phyloP scores from a whole-genome alignment of 192 early-diverging fungal genomes.

The Cladochytrium replicatum region DNA sequence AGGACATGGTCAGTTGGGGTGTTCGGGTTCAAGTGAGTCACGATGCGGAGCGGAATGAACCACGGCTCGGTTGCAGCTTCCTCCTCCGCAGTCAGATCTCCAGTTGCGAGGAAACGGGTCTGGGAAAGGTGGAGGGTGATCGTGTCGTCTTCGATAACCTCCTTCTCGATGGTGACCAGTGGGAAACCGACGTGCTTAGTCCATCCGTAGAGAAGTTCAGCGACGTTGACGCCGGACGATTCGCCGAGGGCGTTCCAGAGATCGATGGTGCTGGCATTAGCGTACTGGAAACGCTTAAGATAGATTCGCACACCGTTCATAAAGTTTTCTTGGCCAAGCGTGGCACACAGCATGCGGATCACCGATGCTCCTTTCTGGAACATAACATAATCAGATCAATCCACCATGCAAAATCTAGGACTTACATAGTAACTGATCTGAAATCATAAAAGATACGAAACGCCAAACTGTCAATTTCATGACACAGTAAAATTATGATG shows the following conservation, averaged over 20 bases:
- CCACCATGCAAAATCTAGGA: too few relatives aligned
- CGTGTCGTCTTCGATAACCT: slow-evolving; percentile 31
- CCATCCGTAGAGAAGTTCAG: slow-evolving; percentile 79
- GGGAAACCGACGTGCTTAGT: slow-evolving; percentile 81
- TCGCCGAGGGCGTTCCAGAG: slow-evolving; percentile 77
- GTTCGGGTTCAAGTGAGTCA: slow-evolving; percentile 28
- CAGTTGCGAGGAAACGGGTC: slow-evolving; percentile 72
- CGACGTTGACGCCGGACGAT: slow-evolving; percentile 72
- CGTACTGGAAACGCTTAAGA: slow-evolving; percentile 70
- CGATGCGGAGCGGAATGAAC: slow-evolving; percentile 69
- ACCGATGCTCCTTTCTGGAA: slow-evolving; percentile 84
- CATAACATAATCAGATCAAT: slow-evolving; percentile 72
- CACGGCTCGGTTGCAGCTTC: slow-evolving; percentile 54
- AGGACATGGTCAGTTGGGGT: slow-evolving; percentile 44
- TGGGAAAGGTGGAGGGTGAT: slow-evolving; percentile 60
- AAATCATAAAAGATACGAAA: too few relatives aligned
- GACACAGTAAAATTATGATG: too few relatives aligned
- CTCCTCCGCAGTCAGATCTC: slow-evolving; percentile 65
- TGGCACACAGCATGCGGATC: slow-evolving; percentile 85
- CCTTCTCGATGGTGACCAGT: slow-evolving; percentile 59
- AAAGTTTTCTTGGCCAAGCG: slow-evolving; percentile 24
- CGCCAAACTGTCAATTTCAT: too few relatives aligned
- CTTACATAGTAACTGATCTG: too few relatives aligned
- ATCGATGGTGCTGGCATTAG: slow-evolving; percentile 78
- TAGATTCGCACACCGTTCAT: slow-evolving; percentile 40